Base-by-base conservation (phyloP, 2,329 filamentous ascomycete species). In the Colletotrichum magnum region DNA sequence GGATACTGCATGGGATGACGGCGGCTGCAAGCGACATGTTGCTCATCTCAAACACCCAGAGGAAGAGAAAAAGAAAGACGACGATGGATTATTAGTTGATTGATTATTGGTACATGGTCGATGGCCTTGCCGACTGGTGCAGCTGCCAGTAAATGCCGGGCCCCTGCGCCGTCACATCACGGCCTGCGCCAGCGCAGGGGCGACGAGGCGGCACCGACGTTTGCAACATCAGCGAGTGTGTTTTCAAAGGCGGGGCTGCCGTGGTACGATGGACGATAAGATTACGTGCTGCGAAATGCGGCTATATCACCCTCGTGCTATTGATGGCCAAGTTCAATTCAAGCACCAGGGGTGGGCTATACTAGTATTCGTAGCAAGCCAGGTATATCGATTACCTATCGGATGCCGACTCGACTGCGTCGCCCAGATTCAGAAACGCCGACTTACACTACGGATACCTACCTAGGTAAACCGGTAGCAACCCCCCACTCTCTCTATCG, bases 361-460 rank as follows among this genome's bases (percentile, higher is more conserved):
- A 36, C 28, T 32, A 18, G 18, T 18, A 32, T 7, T 24, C 21
- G 21, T 24, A 24, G 21, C 21, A 24, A 24, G 21, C 21, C 21
- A 24, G 21, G 3, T 10, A 53, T 51, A 64, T 41, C 58, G 58
- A 48, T 21, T 56, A 47, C 47, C 50, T 56, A 47, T 57, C 50
- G 28, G 51, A 62, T 63, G 58, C 51, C 64, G 50, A 53, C 39
- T 47, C 64, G 50, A 53, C 39, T 47, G 26, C 54, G 13, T 45
- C 41, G 18, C 45, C 41, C 36, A 32, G 21, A 4, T 24, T 24
- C 2, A 24, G 58, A 56, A 52, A 52, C 58, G 21, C 48, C 43
- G 32, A 56, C 41, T n/a, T 36, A 36, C 7, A n/a, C 21, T 24
- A 18, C 18, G 18, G 18, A 18, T 18, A 24, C 21, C 21, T 24